Evolutionary conservation across 495 filamentous ascomycete genomes (phyloP).

Genomic region (Penicillium egyptiacum): DNA sequence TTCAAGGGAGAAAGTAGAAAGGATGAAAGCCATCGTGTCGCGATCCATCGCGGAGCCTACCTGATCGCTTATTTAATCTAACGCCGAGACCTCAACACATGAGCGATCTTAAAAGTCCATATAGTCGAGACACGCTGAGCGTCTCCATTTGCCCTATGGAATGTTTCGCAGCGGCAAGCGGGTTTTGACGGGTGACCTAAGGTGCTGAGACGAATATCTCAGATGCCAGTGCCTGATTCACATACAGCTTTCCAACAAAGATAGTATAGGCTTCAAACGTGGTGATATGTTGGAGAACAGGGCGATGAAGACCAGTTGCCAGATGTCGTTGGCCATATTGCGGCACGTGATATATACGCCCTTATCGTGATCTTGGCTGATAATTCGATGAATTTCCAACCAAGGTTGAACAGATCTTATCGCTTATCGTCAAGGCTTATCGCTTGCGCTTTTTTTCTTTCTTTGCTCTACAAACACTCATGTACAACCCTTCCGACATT

Average conservation of each 20-base stretch:
- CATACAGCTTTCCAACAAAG: neutral
- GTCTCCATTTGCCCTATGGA: neutral
- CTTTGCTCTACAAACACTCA: no score
- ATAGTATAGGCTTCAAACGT: neutral
- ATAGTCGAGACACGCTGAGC: neutral
- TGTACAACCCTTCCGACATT: no score
- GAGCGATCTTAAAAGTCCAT: neutral
- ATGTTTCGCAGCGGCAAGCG: neutral
- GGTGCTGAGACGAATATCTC: neutral
- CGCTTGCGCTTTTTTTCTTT: no score
- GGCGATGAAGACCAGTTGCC: neutral
- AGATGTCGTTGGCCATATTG: neutral
- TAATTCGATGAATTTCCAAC: no score
- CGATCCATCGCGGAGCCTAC: neutral
- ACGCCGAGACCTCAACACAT: neutral
- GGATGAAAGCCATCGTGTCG: neutral
- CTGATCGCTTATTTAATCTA: neutral
- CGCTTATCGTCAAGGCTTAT: no score
- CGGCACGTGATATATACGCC: neutral
- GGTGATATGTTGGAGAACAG: neutral
- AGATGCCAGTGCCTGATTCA: no score
- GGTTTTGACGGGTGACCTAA: no score
- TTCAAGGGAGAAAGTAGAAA: neutral
- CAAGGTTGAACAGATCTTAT: no score
- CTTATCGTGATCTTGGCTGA: constrained; percentile 1